Percentiles rank a stretch among this genome's conserved stretches.
Evolutionary conservation across 2,329 filamentous ascomycete species (phyloP).

Genomic region (Emmonsiellopsis sp.): DNA sequence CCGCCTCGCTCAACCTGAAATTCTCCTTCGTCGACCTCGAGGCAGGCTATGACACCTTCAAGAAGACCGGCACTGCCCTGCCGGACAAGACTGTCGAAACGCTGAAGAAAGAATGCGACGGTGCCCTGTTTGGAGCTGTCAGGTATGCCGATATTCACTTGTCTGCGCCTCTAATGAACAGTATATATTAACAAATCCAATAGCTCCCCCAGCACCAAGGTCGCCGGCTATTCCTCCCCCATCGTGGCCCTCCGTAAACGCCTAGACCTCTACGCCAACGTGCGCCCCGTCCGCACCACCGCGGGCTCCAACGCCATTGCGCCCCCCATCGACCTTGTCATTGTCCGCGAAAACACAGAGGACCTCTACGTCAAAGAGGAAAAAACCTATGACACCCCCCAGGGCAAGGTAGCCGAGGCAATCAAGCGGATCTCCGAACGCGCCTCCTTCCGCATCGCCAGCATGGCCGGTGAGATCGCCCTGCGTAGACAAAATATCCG

Average conservation of each 20-base stretch:
- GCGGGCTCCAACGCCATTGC: conserved; percentile 37
- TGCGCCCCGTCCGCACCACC: conserved; percentile 85
- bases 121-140: conserved; percentile 92
- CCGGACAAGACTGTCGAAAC: conserved; percentile 84
- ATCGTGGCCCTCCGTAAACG: conserved; percentile 95
- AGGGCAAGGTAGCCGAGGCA: conserved; percentile 82
- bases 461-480: conserved; percentile 92
- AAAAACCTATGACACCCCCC: conserved; percentile 63
- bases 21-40: conserved; percentile 92
- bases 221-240: conserved; percentile 91
- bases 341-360: conserved; percentile 97
- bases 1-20: conserved; percentile 78
- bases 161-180: background rate
- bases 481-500: conserved; percentile 75
- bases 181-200: conserved; percentile 2
- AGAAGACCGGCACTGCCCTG: conserved; percentile 77
- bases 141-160: conserved; percentile 37
- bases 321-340: conserved; percentile 85
- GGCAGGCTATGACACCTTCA: conserved; percentile 88
- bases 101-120: conserved; percentile 87
- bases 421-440: conserved; percentile 93
- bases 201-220: conserved; percentile 75
- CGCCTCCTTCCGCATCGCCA: conserved; percentile 76
- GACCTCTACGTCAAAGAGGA: conserved; percentile 98
- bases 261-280: conserved; percentile 93